These are phyloP conservation scores for Syncephalastrum sp. DNA, from an alignment of 371 early-diverging fungal species.

Conservation along the genomic window DNA sequence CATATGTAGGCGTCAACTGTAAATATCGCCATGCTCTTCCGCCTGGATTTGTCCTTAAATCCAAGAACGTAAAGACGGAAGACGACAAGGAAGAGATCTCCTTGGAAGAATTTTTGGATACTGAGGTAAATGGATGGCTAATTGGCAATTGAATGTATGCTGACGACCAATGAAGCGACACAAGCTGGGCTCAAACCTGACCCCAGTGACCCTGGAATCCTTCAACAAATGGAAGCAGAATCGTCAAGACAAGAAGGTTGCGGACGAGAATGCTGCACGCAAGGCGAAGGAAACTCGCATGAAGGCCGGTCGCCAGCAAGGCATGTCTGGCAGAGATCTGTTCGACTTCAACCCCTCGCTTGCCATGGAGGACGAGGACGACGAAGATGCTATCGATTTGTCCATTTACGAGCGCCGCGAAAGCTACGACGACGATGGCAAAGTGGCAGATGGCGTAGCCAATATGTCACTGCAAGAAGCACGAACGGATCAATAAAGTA, in stretches of 20 bases:
- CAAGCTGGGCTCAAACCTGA: slow-evolving; percentile 88
- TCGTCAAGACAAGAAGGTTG: slow-evolving; percentile 74
- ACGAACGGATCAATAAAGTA: too few species aligned
- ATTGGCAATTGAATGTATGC: neutral
- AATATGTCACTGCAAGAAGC: slow-evolving; percentile 24
- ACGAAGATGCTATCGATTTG: slow-evolving; percentile 68
- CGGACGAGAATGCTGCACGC: slow-evolving; percentile 62
- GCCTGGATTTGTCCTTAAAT: slow-evolving; percentile 95
- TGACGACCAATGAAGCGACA: slow-evolving; percentile 64
- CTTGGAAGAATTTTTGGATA: slow-evolving; percentile 95
- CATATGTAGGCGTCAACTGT: slow-evolving; percentile 63
- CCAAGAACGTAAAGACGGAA: slow-evolving; percentile 77
- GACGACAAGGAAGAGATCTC: slow-evolving; percentile 82
- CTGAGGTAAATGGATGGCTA: slow-evolving; percentile 59
- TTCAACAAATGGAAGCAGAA: slow-evolving; percentile 96
- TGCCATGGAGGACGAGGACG: slow-evolving; percentile 76
- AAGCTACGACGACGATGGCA: slow-evolving; percentile 38
- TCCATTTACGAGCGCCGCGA: slow-evolving; percentile 51
- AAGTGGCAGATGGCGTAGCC: slow-evolving; percentile 23
- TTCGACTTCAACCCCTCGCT: slow-evolving; percentile 97
- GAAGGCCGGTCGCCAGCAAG: slow-evolving; percentile 88
- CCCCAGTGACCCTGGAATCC: slow-evolving; percentile 95
- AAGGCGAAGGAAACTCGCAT: slow-evolving; percentile 89
- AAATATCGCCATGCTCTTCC: slow-evolving; percentile 97
- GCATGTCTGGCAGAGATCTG: slow-evolving; percentile 96